Evolutionary conservation across 1,139 yeast genomes (phyloP), one percentile per base, ranked within the genome.

Genomic region (Diutina ranongensis): DNA sequence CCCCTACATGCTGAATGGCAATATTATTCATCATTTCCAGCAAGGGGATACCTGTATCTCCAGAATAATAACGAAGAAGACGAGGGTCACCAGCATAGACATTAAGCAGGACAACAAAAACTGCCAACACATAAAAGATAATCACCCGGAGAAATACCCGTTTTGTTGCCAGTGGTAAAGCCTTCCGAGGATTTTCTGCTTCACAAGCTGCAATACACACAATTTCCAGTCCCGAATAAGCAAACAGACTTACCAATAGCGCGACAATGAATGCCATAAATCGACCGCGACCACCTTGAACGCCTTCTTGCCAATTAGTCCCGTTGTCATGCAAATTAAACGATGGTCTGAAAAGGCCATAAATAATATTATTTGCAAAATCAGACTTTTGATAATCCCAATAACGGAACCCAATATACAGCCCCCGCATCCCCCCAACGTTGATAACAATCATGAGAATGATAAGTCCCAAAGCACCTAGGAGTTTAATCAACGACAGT

Each of bases 121-220:
- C 73, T 0, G 87, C 78, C 32, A 85, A 60, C 46, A 84, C 61
- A 58, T 86, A 85, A 50, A 87, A 77, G 1, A 84, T 57, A 13
- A 81, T 59, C 40, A 86, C 75, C 56, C 95, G 71, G 72, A 83
- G 79, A 55, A 82, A 83, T 2, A 85, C 86, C 53, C 83, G 69
- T 53, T 71, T 77, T 1, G 94, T 82, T 0, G 94, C 94, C 13
- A 80, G 74, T 1, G 94, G 94, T 22, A 86, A 67, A 0, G 94
- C 79, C 51, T 75, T 77, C 50, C 95, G 71, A 1, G 95, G 95
- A 54, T 84, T 83, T 50, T 82, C 71, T 10, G 92, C 85, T 59
- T 87, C 95, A 57, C 92, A 85, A 1, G 94, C 92, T 1, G 94
- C 89, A 49, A 86, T 78, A 52, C 84, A 81, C 22, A 86, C 94